Percentiles rank a stretch among this genome's conserved stretches.
phyloP scores from a whole-genome alignment of 371 early-diverging fungal species.

The Entomophthora muscae region DNA sequence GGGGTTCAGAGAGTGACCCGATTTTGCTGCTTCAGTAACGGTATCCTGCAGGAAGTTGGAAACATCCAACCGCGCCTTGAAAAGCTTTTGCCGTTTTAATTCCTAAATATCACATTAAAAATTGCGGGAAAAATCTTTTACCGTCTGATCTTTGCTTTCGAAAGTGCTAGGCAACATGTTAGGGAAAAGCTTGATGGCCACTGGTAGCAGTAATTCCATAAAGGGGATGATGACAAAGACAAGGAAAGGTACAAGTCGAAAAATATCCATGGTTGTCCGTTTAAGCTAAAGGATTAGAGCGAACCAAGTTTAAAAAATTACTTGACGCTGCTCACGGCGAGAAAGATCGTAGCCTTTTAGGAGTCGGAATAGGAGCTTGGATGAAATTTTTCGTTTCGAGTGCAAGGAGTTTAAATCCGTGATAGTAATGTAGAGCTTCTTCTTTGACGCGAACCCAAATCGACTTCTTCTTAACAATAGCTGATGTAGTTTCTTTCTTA shows the following conservation, averaged over 20 bases:
- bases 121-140: slow-evolving; percentile 12
- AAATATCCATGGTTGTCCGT: slow-evolving; percentile 73
- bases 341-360: slow-evolving; percentile 60
- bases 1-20: slow-evolving; percentile 25
- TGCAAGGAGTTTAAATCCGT: slow-evolving; percentile 82
- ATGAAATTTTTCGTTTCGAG: slow-evolving; percentile 76
- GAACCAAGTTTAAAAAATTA: slow-evolving; percentile 13
- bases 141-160: slow-evolving; percentile 70
- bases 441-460: slow-evolving; percentile 67
- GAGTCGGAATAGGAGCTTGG: slow-evolving; percentile 55
- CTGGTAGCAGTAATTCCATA: slow-evolving; percentile 81
- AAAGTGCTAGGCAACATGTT: slow-evolving; percentile 93
- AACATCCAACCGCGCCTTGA: slow-evolving; percentile 83
- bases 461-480: slow-evolving; percentile 36
- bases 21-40: slow-evolving; percentile 65
- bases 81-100: slow-evolving; percentile 71
- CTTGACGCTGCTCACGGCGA: slow-evolving; percentile 81
- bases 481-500: slow-evolving; percentile 11
- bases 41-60: slow-evolving; percentile 89
- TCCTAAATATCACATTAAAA: slow-evolving; percentile 27
- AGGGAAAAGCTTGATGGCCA: slow-evolving; percentile 86
- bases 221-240: slow-evolving; percentile 88
- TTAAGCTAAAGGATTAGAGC: slow-evolving; percentile 26
- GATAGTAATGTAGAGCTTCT: slow-evolving; percentile 86
- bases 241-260: slow-evolving; percentile 81